Evolutionary conservation across 2,329 filamentous ascomycete genomes (phyloP).

Genomic region (Gaeumannomyces tritici): DNA sequence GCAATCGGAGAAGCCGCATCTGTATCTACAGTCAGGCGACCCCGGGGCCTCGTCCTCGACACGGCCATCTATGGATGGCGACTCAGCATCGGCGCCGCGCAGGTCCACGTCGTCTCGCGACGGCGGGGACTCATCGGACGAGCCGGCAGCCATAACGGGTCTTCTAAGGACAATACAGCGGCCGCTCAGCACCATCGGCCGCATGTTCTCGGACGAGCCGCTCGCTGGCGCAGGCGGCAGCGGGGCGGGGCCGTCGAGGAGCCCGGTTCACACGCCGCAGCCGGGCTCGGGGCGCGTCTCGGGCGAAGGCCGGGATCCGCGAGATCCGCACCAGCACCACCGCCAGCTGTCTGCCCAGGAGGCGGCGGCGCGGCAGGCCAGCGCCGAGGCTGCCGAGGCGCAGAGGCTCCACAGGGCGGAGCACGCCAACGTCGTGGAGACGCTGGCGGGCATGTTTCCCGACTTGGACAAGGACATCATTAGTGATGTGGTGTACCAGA

Average conservation of each 20-base stretch:
- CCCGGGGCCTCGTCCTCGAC: constrained; percentile 39
- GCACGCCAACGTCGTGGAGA: constrained; percentile 87
- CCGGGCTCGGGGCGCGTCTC: constrained; percentile 15
- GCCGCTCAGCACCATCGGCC: constrained; percentile 81
- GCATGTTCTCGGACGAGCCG: constrained; percentile 77
- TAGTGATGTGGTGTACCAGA: constrained; percentile 91
- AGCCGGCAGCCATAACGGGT: constrained; percentile 73
- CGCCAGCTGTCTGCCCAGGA: constrained; percentile 65
- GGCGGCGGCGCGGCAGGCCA: constrained; percentile 81
- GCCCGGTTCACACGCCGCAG: constrained; percentile 24
- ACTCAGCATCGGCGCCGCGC: constrained; percentile 30
- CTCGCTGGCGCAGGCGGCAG: constrained; percentile 13
- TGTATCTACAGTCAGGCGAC: constrained; percentile 12
- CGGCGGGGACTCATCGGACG: constrained; percentile 31
- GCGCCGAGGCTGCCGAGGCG: constrained; percentile 81
- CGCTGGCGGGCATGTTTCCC: constrained; percentile 91
- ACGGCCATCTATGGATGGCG: constrained; percentile 31
- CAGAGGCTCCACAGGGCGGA: constrained; percentile 73
- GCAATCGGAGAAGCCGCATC: constrained; percentile 34
- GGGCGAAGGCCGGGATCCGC: not conserved
- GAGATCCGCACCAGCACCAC: constrained; percentile 10
- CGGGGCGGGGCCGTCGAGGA: constrained; percentile 13
- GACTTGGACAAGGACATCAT: constrained; percentile 91
- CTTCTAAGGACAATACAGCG: constrained; percentile 84
- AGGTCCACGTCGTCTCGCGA: constrained; percentile 41